These are phyloP conservation scores for Suillus americanus DNA, from an alignment of 768 basidiomycete genomes.

Conservation along the genomic window DNA sequence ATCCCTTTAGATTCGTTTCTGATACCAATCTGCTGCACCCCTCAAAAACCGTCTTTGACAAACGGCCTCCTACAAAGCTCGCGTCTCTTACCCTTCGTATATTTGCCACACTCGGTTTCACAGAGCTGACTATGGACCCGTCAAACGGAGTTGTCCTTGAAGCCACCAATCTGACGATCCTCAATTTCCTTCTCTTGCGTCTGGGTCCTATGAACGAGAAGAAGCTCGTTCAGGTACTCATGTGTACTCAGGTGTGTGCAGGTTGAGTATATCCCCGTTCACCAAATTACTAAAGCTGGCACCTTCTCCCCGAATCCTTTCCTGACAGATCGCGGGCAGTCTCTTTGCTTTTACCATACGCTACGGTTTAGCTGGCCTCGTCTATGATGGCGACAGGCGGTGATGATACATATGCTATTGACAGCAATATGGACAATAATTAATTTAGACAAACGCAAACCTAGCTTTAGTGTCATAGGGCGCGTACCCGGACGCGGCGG, in stretches of 20 bases:
- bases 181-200: constrained; percentile 80
- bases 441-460: background rate
- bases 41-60: constrained; percentile 59
- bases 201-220: constrained; percentile 88
- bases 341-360: constrained; percentile 79
- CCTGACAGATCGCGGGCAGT: constrained; percentile 66
- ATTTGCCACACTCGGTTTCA: constrained; percentile 63
- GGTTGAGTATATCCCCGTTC: background rate
- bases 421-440: background rate
- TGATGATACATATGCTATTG: constrained; percentile 30
- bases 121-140: constrained; percentile 58
- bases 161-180: constrained; percentile 86
- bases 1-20: constrained; percentile 62
- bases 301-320: constrained; percentile 3
- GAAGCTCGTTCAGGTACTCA: constrained; percentile 68
- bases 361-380: constrained; percentile 85
- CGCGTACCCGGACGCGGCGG: background rate
- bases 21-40: constrained; percentile 78
- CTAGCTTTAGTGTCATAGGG: background rate
- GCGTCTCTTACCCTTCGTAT: constrained; percentile 56
- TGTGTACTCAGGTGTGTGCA: constrained; percentile 69
- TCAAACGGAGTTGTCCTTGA: constrained; percentile 60
- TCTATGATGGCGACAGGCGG: constrained; percentile 91
- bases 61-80: constrained; percentile 53
- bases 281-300: constrained; percentile 7